Percentiles rank a stretch among this genome's conserved stretches.
Conservation (phyloP, 2,329 filamentous ascomycete genomes). For the Dothistroma pini region DNA sequence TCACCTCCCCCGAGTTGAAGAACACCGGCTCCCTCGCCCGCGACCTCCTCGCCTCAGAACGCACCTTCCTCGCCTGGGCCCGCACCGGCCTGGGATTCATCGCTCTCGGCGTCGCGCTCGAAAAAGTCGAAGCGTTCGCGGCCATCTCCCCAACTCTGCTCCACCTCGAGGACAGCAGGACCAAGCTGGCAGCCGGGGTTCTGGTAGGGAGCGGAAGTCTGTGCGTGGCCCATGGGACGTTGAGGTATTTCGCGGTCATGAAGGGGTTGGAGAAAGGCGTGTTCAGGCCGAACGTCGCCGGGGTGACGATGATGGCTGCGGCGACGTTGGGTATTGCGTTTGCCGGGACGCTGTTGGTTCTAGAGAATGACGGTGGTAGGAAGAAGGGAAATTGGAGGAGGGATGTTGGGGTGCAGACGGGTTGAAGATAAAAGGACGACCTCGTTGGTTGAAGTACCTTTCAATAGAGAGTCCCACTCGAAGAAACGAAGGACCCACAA, state of each 20-base stretch:
- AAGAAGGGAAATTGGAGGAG: slow-evolving; percentile 3
- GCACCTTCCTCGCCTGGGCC: slow-evolving; percentile 53
- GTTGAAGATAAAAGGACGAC: neutral
- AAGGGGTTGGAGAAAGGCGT: slow-evolving; percentile 42
- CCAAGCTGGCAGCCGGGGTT: slow-evolving; percentile 32
- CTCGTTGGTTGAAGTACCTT: no score
- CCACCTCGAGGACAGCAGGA: slow-evolving; percentile 34
- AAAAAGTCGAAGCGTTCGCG: slow-evolving; percentile 43
- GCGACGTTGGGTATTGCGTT: slow-evolving; percentile 33
- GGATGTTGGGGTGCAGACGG: slow-evolving; percentile 2
- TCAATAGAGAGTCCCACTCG: no score
- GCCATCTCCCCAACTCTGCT: slow-evolving; percentile 27
- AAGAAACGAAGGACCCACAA: neutral
- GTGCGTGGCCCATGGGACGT: slow-evolving; percentile 47
- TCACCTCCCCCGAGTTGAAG: slow-evolving; percentile 28
- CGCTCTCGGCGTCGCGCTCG: slow-evolving; percentile 51
- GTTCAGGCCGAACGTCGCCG: slow-evolving; percentile 39
- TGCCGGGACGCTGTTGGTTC: slow-evolving; percentile 28
- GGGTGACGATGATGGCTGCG: slow-evolving; percentile 28
- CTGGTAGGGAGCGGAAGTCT: slow-evolving; percentile 46
- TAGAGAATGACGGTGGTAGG: slow-evolving; percentile 28
- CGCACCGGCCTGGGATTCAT: slow-evolving; percentile 52
- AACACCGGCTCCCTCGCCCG: slow-evolving; percentile 51
- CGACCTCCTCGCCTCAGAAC: slow-evolving; percentile 54
- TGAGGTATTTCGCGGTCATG: slow-evolving; percentile 47